Evolutionary conservation across 345 rosid species (phyloP), one percentile per base, ranked within the genome.

Genomic region (Hevea brasiliensis): DNA sequence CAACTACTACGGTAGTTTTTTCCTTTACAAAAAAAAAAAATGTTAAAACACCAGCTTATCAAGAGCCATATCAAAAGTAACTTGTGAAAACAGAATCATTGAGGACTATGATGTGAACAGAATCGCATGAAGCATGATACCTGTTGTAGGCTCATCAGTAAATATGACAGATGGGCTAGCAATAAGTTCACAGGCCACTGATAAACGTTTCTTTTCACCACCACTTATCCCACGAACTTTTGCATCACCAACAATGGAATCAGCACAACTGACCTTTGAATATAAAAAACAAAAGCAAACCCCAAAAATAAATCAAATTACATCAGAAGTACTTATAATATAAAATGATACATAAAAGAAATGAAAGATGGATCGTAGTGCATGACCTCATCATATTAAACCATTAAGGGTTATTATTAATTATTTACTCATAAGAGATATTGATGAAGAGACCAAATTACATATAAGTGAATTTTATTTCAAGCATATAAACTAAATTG

Each of bases 221-320:
- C 99, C 99, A 72, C 99, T 95, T 76, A 92, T 87, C 70, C 99
- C 99, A 73, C 97, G 97, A 74, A 90, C 94, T 85, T 95, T 92
- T 73, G 96, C 92, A 87, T 95, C 99, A 64, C 99, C 99, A 71
- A 95, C 92, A 79, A 70, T 84, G 47, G 97, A 79, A 81, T 90
- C 92, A 58, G 99, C 96, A 78, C 97, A 92, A 74, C 89, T 86
- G 74, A 89, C 90, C 98, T 94, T 89, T 78, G 78, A 80, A 70
- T 71, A 78, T 57, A 66, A 71, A 79, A 55, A 68, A 48, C 20
- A 63, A 76, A 80, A 80, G 15, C 54, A 79, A 40, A 70, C 61
- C n/a, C 66, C 66, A 41, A 35, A 76, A 68, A 76, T 15, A 74
- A 73, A 76, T 40, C 37, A 14, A 63, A 79, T 73, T 51, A 72